Base-by-base conservation (phyloP, 805 yeast genomes). In the Kregervanrija delftensis region DNA sequence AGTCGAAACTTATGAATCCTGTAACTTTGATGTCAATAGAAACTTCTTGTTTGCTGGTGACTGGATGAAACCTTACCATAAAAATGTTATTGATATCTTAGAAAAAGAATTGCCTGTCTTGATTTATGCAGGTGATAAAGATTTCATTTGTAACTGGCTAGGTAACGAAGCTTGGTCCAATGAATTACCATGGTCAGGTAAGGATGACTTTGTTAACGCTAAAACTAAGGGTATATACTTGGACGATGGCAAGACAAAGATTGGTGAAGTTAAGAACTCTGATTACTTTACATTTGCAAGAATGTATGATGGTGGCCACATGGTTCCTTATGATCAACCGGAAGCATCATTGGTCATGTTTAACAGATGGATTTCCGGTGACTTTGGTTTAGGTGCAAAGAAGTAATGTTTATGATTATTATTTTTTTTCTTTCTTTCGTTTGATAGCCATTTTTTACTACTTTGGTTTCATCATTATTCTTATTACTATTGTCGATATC, bases 71-170 rank as follows among this genome's bases (percentile, higher is more conserved):
- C 86, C 87, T n/a, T 79, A 70, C 71, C 77, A 76, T 59, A 73
- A 71, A 51, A 68, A 67, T 40, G 81, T 77, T 34, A 61, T 78
- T 44, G 77, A 77, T 39, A 68, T 81, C 49, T 72, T 88, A 55
- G 82, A 86, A 56, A 64, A 72, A 46, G 83, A 77, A 22, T 59
- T 87, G 39, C 96, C 96, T 14, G 90, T 88, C 4, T 74, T 89
- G 57, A 77, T 87, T 49, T 89, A 88, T 56, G 96, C 96, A n/a
- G 96, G 96, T 59, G 95, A 88, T 63, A 86, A 88, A 65, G 96
- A 88, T 64, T 88, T 76, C 64, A 87, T 88, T 59, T 88, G 96
- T 67, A 88, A 88, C 69, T 88, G 96, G 93, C 72, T 88, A 52
- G 96, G 96, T 53, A 86, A 87, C 67, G 78, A 77, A 53, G 93